Conservation (phyloP, 202 grass and related monocot genomes). For the Sporobolus alterniflorus region DNA sequence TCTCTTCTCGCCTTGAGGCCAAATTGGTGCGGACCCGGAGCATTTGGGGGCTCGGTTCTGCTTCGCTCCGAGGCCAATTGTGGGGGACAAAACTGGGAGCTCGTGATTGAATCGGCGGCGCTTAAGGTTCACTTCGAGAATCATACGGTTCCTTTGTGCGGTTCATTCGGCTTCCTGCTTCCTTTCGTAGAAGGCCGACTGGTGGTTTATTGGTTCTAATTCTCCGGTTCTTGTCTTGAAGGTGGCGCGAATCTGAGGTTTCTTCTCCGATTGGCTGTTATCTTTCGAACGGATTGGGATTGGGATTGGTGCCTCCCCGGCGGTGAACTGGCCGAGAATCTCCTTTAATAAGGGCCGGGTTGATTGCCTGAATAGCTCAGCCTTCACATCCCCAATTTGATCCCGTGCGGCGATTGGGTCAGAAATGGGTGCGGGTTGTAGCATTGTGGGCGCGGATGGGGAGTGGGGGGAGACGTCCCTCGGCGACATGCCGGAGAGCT, state of each 20-base stretch:
- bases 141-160: conserved; percentile 3
- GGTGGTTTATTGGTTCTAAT: conserved; percentile 26
- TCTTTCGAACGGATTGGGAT: background rate
- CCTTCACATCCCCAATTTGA: conserved; percentile 6
- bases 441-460: conserved; percentile 56
- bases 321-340: background rate
- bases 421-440: conserved; percentile 78
- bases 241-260: conserved; percentile 33
- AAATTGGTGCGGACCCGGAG: conserved; percentile 12
- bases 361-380: conserved; percentile 1
- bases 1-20: background rate
- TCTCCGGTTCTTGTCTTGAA: conserved; percentile 21
- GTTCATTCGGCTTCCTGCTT: no score
- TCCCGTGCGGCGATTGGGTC: conserved; percentile 4
- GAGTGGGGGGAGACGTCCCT: conserved; percentile 62
- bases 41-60: conserved; percentile 14
- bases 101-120: conserved; percentile 16
- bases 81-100: background rate
- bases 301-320: background rate
- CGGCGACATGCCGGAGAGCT: conserved; percentile 92
- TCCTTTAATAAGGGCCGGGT: background rate
- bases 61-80: background rate
- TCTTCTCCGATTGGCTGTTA: background rate
- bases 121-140: background rate
- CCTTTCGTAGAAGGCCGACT: background rate